Conservation (phyloP, 495 filamentous ascomycete genomes). For the Platismatia glauca region DNA sequence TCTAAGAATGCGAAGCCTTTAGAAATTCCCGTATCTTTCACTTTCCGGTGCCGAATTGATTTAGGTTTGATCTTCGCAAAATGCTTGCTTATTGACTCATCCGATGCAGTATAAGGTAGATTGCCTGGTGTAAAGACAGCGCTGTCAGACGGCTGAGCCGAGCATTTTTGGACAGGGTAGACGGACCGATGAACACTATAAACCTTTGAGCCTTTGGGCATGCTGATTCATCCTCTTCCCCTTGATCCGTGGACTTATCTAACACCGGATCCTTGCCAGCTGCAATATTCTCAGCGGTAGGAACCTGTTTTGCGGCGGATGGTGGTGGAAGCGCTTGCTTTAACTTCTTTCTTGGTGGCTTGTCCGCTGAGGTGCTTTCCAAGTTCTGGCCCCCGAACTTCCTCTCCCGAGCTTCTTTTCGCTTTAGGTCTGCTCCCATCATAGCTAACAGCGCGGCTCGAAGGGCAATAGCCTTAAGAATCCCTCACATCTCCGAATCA, state of each 20-base stretch:
- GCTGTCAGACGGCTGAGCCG: slow-evolving; percentile 10
- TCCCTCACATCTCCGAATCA: no score
- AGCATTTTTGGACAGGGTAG: background rate
- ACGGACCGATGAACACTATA: slow-evolving; percentile 71
- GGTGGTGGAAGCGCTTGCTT: background rate
- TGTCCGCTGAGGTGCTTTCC: background rate
- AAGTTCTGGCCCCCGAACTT: slow-evolving; percentile 16
- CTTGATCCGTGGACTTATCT: background rate
- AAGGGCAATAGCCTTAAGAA: no score
- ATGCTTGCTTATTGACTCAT: slow-evolving; percentile 55
- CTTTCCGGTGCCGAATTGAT: slow-evolving; percentile 64
- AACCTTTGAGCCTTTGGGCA: slow-evolving; percentile 51
- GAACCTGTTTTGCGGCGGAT: background rate
- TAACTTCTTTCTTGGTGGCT: slow-evolving; percentile 1
- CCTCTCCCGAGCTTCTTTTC: slow-evolving; percentile 22
- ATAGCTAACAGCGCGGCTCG: background rate
- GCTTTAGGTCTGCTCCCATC: slow-evolving; percentile 18
- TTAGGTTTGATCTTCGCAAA: slow-evolving; percentile 67
- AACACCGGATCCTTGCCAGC: background rate
- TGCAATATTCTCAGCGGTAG: background rate
- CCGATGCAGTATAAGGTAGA: slow-evolving; percentile 76
- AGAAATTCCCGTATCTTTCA: slow-evolving; percentile 58
- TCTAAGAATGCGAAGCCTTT: slow-evolving; percentile 91
- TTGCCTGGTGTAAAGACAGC: slow-evolving; percentile 47
- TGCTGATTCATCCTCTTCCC: background rate